Conservation (phyloP, 345 rosid genomes). For the Melaleuca quinquenervia region DNA sequence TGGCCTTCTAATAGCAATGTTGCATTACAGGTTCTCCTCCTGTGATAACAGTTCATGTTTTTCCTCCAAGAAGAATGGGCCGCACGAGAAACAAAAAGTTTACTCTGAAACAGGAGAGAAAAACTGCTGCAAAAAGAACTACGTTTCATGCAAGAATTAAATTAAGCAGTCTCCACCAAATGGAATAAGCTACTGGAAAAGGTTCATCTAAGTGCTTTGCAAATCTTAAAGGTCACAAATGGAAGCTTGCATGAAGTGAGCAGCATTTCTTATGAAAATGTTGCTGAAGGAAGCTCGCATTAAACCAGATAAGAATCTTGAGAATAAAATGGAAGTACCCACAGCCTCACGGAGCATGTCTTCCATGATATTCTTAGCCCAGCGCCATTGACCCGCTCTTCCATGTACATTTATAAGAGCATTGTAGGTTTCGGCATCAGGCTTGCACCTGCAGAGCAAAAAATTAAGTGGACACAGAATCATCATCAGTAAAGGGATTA, state of each 20-base stretch:
- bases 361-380: conserved; percentile 89
- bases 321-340: conserved; percentile 34
- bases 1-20: background rate
- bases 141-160: background rate
- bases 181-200: background rate
- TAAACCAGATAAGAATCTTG: conserved; percentile 18
- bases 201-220: background rate
- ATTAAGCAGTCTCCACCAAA: background rate
- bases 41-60: background rate
- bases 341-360: conserved; percentile 87
- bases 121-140: background rate
- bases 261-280: background rate
- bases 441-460: conserved; percentile 56
- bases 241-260: background rate
- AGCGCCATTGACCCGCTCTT: conserved; percentile 84
- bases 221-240: background rate
- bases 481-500: background rate
- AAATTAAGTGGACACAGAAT: background rate
- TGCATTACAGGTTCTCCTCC: background rate
- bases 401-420: conserved; percentile 93
- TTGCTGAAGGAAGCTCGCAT: conserved; percentile 19
- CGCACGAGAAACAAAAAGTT: background rate
- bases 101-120: background rate
- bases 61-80: background rate
- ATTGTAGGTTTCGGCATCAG: conserved; percentile 78